Conservation (phyloP, 176 grass and related monocot genomes). For the Zea mays region DNA sequence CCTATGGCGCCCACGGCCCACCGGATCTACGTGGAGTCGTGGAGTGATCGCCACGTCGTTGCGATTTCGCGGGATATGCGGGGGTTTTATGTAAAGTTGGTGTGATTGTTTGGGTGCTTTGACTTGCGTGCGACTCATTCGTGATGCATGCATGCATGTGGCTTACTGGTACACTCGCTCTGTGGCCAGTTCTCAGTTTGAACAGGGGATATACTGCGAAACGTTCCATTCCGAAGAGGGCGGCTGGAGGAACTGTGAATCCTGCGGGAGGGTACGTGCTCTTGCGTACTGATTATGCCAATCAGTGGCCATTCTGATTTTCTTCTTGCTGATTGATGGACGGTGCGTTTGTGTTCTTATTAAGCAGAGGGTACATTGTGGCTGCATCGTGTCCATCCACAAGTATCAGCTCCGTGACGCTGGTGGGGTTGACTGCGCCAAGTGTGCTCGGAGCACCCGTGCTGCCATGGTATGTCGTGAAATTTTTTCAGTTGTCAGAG, state of each 20-base stretch:
- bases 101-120: conserved; percentile 38
- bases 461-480: conserved; percentile 41
- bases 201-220: conserved; percentile 96
- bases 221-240: conserved; percentile 78
- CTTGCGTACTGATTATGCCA: conserved; percentile 30
- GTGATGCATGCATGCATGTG: conserved; percentile 54
- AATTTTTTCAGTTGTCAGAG: not conserved
- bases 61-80: conserved; percentile 38
- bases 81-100: conserved; percentile 47
- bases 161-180: conserved; percentile 8
- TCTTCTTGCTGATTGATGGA: not conserved
- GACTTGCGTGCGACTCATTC: conserved; percentile 50
- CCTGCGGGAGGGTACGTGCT: conserved; percentile 79
- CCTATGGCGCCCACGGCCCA: conserved; percentile 47
- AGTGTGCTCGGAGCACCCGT: conserved; percentile 66
- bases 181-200: conserved; percentile 56
- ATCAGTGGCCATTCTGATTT: not conserved
- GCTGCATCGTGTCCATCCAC: conserved; percentile 85
- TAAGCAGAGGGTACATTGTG: conserved; percentile 83
- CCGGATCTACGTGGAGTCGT: conserved; percentile 74
- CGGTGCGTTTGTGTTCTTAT: conserved; percentile 26
- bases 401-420: conserved; percentile 74
- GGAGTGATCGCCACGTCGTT: conserved; percentile 54
- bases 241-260: conserved; percentile 93
- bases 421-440: conserved; percentile 84